Evolutionary conservation across 1,284 basidiomycete species (phyloP), one percentile per base, ranked within the genome.

Genomic region (Grifola frondosa): DNA sequence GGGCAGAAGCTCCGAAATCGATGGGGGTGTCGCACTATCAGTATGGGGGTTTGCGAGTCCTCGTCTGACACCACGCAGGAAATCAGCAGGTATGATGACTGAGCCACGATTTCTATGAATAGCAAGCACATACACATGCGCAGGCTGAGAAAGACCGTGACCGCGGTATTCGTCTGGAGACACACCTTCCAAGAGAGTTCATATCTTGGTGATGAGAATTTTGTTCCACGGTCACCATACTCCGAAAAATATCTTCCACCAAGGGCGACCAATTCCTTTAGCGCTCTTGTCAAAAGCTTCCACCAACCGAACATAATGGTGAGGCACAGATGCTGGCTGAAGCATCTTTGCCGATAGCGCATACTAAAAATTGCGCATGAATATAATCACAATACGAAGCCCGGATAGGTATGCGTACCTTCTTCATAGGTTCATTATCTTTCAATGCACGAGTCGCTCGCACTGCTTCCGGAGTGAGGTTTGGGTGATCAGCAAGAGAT

Each of bases 111-210:
- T n/a, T n/a, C n/a, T n/a, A n/a, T n/a, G n/a, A n/a, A n/a, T n/a
- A n/a, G n/a, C n/a, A n/a, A n/a, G n/a, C n/a, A n/a, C n/a, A n/a
- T n/a, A n/a, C n/a, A n/a, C n/a, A n/a, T n/a, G n/a, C n/a, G n/a
- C n/a, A n/a, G n/a, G n/a, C n/a, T n/a, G n/a, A n/a, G 93, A 36
- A 89, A 95, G 54, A 84, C 88, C 19, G 81, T 97, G 10, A 77
- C 81, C 0, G 71, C 74, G 0, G 75, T 72, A 28, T 71, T 96
- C 36, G 81, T 80, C 45, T 97, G 92, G 91, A 70, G 98, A 50
- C 88, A 92, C 61, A 92, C 88, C 1, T 62, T 91, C 12, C n/a
- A n/a, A n/a, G n/a, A n/a, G n/a, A n/a, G n/a, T n/a, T n/a, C n/a
- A n/a, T n/a, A n/a, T n/a, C n/a, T n/a, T n/a, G n/a, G n/a, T n/a